Evolutionary conservation across 306 rosid genomes (phyloP), one percentile per base, ranked within the genome.

Genomic region (Ammopiptanthus mongolicus): DNA sequence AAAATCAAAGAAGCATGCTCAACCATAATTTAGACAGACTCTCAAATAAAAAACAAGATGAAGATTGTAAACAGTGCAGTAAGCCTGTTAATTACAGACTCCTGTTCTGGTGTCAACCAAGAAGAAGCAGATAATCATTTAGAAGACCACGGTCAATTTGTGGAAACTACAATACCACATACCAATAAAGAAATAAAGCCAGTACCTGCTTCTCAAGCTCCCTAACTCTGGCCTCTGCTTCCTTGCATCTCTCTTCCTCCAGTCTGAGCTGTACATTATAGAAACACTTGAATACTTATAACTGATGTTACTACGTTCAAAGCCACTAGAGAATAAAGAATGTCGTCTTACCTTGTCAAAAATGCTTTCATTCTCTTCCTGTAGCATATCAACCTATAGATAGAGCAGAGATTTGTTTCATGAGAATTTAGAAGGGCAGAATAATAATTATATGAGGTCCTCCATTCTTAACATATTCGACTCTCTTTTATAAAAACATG

Each of bases 141-240:
- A 63, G 69, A 69, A 34, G 34, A 57, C 22, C 55, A 57, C 7
- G 23, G 46, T 72, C 46, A 33, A 69, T 29, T 8, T 9, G 62
- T 44, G 23, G 78, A 46, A 74, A 79, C 75, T 34, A 50, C 5
- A 29, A 51, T 4, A 23, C 28, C 10, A 42, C 31, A 44, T 37
- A 28, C 51, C 34, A 62, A 68, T 22, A 70, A 52, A 55, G 41
- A 83, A 58, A 76, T 3, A 66, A 60, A 56, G 72, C 14, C 34
- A 44, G 78, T 77, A 93, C 98, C 98, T 94, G 98, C 78, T 94
- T 94, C 86, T 90, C 89, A 78, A 94, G 96, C 89, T 88, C 98
- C 91, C 75, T 88, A 36, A 91, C 89, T 80, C 98, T 91, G 67
- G 89, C 88, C 69, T 91, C 93, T 53, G 90, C 88, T 71, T 89